A percentile compares a stretch with the other conserved stretches of the same genome.
Evolutionary conservation across 2,329 filamentous ascomycete genomes (phyloP).

Genomic region (Graphiopsis chlorocephala): DNA sequence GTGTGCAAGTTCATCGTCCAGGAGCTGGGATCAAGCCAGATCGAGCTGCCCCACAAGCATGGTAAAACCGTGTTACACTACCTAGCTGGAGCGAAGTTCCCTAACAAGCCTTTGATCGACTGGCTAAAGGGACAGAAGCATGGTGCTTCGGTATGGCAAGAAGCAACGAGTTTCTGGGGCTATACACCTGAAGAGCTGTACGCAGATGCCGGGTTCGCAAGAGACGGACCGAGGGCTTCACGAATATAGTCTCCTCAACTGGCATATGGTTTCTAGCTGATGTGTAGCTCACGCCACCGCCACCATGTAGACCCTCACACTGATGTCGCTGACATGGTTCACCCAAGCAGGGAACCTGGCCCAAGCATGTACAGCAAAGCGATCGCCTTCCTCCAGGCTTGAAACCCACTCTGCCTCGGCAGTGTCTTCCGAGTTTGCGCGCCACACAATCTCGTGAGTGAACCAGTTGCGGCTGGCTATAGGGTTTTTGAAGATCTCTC

Average conservation of each 20-base stretch:
- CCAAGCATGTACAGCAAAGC: slow-evolving; percentile 13
- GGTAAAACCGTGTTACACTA: neutral
- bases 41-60: neutral
- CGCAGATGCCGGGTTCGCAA: neutral
- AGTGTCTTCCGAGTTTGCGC: neutral
- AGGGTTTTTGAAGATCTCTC: neutral
- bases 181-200: neutral
- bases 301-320: slow-evolving; percentile 5
- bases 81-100: neutral
- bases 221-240: neutral
- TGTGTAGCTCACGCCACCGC: slow-evolving; percentile 4
- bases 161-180: neutral
- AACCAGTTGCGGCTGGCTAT: neutral
- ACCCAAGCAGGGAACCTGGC: slow-evolving; percentile 12
- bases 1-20: neutral
- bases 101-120: neutral
- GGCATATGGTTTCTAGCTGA: neutral
- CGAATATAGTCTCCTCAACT: no score
- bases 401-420: slow-evolving; percentile 14
- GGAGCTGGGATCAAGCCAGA: neutral
- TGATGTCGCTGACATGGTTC: slow-evolving; percentile 5
- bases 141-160: neutral
- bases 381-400: slow-evolving; percentile 5
- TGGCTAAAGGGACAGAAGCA: neutral
- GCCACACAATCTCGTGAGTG: slow-evolving; percentile 7